Evolutionary conservation across 768 basidiomycete genomes (phyloP).

Genomic region (Suillus bovinus): DNA sequence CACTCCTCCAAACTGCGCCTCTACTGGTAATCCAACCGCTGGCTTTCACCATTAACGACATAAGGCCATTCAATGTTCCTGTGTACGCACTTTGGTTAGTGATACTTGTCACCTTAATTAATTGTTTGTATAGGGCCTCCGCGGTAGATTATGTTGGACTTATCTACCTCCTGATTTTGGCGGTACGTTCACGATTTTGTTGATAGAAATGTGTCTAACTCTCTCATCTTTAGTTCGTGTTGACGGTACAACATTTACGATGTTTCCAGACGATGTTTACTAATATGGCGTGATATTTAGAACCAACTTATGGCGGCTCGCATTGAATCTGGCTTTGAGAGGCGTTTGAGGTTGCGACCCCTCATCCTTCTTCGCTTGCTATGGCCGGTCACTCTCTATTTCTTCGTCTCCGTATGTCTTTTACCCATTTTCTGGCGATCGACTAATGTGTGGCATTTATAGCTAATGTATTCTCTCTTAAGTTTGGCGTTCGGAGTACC

Average conservation of each 20-base stretch:
- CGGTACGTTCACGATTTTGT: slow-evolving; percentile 16
- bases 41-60: slow-evolving; percentile 47
- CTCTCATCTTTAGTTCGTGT: slow-evolving; percentile 22
- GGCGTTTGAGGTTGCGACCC: slow-evolving; percentile 37
- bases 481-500: slow-evolving; percentile 61
- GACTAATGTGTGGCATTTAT: not conserved
- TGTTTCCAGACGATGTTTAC: not conserved
- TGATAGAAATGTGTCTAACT: slow-evolving; percentile 8
- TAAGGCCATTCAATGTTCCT: slow-evolving; percentile 58
- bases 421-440: not conserved
- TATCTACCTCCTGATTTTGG: slow-evolving; percentile 46
- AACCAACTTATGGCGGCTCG: slow-evolving; percentile 37
- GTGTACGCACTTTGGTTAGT: slow-evolving; percentile 40
- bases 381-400: slow-evolving; percentile 41
- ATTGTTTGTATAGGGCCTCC: slow-evolving; percentile 40
- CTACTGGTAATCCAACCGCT: slow-evolving; percentile 50
- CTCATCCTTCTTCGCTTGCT: slow-evolving; percentile 42
- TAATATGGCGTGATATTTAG: slow-evolving; percentile 17
- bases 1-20: slow-evolving; percentile 48
- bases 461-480: slow-evolving; percentile 61
- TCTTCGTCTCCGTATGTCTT: slow-evolving; percentile 39
- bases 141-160: slow-evolving; percentile 56
- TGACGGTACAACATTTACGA: slow-evolving; percentile 22
- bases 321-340: slow-evolving; percentile 38
- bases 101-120: not conserved